These are phyloP conservation scores for Miscanthus sacchariflorus DNA, from an alignment of 202 grass and related monocot genomes.

Conservation along the genomic window DNA sequence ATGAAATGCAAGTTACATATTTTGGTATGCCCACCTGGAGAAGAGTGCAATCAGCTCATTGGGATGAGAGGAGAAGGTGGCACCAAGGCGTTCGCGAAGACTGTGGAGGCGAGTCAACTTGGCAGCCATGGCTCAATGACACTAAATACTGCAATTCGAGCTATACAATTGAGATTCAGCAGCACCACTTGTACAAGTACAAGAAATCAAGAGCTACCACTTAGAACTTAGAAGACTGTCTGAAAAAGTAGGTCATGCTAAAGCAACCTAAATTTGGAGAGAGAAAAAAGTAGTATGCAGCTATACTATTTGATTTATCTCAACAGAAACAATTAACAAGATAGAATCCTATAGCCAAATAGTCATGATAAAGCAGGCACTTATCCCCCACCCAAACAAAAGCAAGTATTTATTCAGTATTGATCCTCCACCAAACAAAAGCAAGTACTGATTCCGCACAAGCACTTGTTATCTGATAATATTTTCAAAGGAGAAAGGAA, in stretches of 20 bases:
- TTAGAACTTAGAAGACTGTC: not conserved
- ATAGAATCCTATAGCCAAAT: conserved; percentile 19
- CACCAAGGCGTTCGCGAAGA: conserved; percentile 67
- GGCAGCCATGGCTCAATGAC: conserved; percentile 57
- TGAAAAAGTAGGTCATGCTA: conserved; percentile 2
- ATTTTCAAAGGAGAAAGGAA: not conserved
- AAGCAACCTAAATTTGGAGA: conserved; percentile 2
- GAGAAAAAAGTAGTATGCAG: not conserved
- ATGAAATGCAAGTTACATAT: not conserved
- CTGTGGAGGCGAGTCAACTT: conserved; percentile 91
- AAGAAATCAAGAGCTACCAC: conserved; percentile 12
- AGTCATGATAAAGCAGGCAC: not conserved
- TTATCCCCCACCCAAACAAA: conserved; percentile 23
- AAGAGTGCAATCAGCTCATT: conserved; percentile 93
- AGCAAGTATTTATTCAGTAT: not conserved
- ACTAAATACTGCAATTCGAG: conserved; percentile 42
- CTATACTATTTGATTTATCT: not conserved
- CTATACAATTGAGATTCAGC: conserved; percentile 20
- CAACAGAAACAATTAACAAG: not conserved
- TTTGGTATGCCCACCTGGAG: conserved; percentile 57
- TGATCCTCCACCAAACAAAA: conserved; percentile 33
- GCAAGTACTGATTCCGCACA: conserved; percentile 14
- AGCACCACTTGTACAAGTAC: conserved; percentile 24
- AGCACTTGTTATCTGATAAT: conserved; percentile 9
- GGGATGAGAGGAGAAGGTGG: conserved; percentile 82